A percentile compares a stretch with the other conserved stretches of the same genome.
These are phyloP conservation scores for Leucosporidium yakuticum DNA, from an alignment of 768 basidiomycete genomes.

Conservation along the genomic window DNA sequence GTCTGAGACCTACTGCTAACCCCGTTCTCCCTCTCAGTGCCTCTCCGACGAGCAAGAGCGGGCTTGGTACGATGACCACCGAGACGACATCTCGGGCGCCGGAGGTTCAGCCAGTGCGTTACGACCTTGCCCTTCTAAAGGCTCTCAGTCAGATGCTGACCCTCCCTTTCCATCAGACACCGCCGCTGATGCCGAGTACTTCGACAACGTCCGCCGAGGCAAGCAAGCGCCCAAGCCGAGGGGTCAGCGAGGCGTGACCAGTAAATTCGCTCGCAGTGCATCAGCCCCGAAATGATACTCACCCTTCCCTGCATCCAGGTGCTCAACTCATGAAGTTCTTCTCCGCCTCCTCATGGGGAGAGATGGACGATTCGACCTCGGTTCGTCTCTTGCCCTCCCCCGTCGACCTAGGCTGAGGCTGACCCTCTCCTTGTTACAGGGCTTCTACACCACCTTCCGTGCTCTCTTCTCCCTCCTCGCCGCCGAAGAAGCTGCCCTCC, in stretches of 20 bases:
- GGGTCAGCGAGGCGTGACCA: slow-evolving; percentile 61
- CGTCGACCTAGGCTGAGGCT: too few relatives aligned
- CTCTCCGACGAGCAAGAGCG: slow-evolving; percentile 96
- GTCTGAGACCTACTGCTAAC: background rate
- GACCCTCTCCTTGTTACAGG: slow-evolving; percentile 49
- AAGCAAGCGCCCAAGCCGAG: slow-evolving; percentile 48
- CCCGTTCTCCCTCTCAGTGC: background rate
- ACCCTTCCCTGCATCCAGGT: slow-evolving; percentile 42
- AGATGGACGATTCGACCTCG: slow-evolving; percentile 61
- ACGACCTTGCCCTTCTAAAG: slow-evolving; percentile 48
- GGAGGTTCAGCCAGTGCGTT: slow-evolving; percentile 57
- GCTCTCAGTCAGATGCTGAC: background rate
- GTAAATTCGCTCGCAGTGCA: too few relatives aligned
- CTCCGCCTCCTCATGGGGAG: slow-evolving; percentile 61
- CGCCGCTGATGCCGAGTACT: slow-evolving; percentile 68
- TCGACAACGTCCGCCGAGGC: slow-evolving; percentile 76
- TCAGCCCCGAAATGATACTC: too few relatives aligned
- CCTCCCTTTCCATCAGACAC: background rate
- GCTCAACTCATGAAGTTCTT: slow-evolving; percentile 76
- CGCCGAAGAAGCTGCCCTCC: slow-evolving; percentile 54
- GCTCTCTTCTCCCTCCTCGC: slow-evolving; percentile 77
- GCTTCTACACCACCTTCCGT: slow-evolving; percentile 83
- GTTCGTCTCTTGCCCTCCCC: slow-evolving; percentile 43
- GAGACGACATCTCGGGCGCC: slow-evolving; percentile 29
- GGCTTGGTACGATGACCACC: slow-evolving; percentile 93